Evolutionary conservation across 805 yeast genomes (phyloP), one percentile per base, ranked within the genome.

Genomic region (Pichia gijzeniarum): DNA sequence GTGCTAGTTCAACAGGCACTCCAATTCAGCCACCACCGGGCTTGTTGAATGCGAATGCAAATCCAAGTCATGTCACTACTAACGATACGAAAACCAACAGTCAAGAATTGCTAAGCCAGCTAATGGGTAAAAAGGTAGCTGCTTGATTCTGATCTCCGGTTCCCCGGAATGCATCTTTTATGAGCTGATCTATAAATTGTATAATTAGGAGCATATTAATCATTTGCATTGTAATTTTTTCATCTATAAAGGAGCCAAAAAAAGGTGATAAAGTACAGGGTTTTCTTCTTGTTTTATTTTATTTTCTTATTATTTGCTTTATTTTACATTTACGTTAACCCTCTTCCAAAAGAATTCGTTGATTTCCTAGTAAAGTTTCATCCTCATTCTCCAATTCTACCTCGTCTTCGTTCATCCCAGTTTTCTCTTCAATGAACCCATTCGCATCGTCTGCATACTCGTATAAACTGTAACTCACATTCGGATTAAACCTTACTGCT

Each of bases 51-150:
- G 28, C 16, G 7, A 16, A 12, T 7, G 25, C 34, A 4, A 6
- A 25, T 6, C 28, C 28, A 25, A 25, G 28, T 25, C 28, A 25
- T 25, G 28, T 25, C 10, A 25, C 28, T 6, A 25, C 6, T 10
- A 50, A 42, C 19, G 47, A 44, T 25, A 17, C 35, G 13, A 48
- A 49, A 25, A 50, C 53, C 17, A 59, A 60, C 48, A 61, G 65
- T 48, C 80, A 88, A 35, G 95, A 88, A 59, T 72, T 89, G 57
- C 72, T 89, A 55, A 86, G 80, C 47, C 96, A 88, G 63, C 70
- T 89, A 59, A 82, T 89, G 80, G 82, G 95, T 25, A 85, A 83
- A 50, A 60, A 59, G 35, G 53, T 60, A 17, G 44, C 53, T 27
- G 56, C 52, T 25, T 57, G 28, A 8, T 8, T 18, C 12, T 18